Percentiles rank a stretch among this genome's conserved stretches.
phyloP scores from a whole-genome alignment of 2,329 filamentous ascomycete species.

The Curvularia lunata region DNA sequence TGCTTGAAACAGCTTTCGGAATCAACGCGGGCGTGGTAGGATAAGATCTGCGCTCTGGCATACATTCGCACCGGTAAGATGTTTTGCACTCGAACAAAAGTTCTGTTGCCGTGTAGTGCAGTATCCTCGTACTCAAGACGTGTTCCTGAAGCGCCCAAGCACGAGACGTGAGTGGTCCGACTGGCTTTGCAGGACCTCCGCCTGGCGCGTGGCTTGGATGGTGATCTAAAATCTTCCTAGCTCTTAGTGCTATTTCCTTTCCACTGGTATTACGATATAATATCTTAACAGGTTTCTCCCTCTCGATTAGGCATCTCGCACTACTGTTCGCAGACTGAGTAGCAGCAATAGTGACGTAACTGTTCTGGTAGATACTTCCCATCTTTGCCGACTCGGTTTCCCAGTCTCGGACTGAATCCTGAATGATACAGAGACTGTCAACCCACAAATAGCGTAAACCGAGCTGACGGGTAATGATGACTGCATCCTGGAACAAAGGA shows the following conservation, averaged over 20 bases:
- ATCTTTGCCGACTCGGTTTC: slow-evolving; percentile 45
- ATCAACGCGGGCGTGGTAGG: slow-evolving; percentile 42
- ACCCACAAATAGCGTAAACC: slow-evolving; percentile 8
- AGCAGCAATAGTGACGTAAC: slow-evolving; percentile 42
- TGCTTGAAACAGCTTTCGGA: slow-evolving; percentile 39
- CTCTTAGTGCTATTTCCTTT: slow-evolving; percentile 34
- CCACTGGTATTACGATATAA: slow-evolving; percentile 35
- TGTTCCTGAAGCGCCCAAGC: slow-evolving; percentile 47
- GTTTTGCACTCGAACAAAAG: slow-evolving; percentile 46
- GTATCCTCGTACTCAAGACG: slow-evolving; percentile 39
- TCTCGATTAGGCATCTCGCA: slow-evolving; percentile 31
- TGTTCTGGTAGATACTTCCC: slow-evolving; percentile 44
- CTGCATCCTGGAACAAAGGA: slow-evolving; percentile 19
- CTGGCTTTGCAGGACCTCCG: slow-evolving; percentile 31
- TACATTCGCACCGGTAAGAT: slow-evolving; percentile 43
- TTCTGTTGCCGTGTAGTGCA: slow-evolving; percentile 44
- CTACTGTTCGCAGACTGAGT: slow-evolving; percentile 33
- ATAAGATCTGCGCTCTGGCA: slow-evolving; percentile 34
- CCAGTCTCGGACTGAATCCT: slow-evolving; percentile 36
- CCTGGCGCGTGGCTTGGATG: slow-evolving; percentile 33
- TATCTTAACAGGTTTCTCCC: slow-evolving; percentile 36
- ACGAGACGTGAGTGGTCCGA: slow-evolving; percentile 36
- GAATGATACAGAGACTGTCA: slow-evolving; percentile 13
- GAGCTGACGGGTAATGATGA: not conserved
- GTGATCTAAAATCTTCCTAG: slow-evolving; percentile 36